Evolutionary conservation across 1,139 yeast genomes (phyloP).

Genomic region (Lodderomyces parapsilosis): DNA sequence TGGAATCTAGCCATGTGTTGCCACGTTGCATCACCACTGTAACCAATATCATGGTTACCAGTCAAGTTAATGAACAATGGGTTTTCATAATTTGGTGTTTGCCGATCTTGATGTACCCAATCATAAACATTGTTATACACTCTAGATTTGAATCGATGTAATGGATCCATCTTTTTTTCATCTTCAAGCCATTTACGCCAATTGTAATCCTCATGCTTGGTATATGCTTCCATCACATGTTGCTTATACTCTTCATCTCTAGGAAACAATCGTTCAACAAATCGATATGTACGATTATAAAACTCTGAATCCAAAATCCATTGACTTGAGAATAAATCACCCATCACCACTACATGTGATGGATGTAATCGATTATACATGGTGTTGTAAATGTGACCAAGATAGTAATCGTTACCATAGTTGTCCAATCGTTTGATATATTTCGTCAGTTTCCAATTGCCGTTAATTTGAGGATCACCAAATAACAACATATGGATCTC

Average conservation of each 20-base stretch:
- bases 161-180: conserved; percentile 39
- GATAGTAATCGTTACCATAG: conserved; percentile 81
- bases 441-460: conserved; percentile 72
- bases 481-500: conserved; percentile 72
- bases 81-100: conserved; percentile 34
- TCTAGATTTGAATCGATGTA: conserved; percentile 45
- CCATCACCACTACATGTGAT: conserved; percentile 82
- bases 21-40: conserved; percentile 90
- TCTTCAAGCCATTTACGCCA: conserved; percentile 50
- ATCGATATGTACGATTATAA: conserved; percentile 72
- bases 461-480: conserved; percentile 97
- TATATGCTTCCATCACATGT: conserved; percentile 46
- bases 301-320: conserved; percentile 92
- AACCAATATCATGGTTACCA: conserved; percentile 96
- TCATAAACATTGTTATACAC: conserved; percentile 62
- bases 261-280: conserved; percentile 61
- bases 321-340: conserved; percentile 92
- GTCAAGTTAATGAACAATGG: conserved; percentile 77
- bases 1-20: conserved; percentile 84
- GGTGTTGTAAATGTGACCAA: conserved; percentile 75
- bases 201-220: conserved; percentile 49
- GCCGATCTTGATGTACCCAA: conserved; percentile 50
- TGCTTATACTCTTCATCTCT: conserved; percentile 51
- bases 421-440: conserved; percentile 77
- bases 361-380: conserved; percentile 69